phyloP scores from a whole-genome alignment of 129 eudicot genomes.

The Cynara cardunculus region DNA sequence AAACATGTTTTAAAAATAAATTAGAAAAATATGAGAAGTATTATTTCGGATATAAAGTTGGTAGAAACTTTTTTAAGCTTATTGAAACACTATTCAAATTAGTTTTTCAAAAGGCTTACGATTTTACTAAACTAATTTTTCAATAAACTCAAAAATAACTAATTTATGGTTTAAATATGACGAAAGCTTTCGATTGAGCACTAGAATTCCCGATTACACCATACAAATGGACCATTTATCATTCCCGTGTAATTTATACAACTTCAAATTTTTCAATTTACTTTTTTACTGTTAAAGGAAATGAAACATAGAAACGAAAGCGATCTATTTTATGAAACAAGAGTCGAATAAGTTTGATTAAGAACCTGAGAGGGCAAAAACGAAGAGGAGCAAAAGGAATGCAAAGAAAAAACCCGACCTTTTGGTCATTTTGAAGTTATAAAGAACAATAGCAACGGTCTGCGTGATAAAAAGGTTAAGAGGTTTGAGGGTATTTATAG shows the following conservation, averaged over 20 bases:
- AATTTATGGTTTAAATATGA: neutral
- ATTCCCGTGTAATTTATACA: neutral
- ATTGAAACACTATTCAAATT: no score
- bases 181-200: neutral
- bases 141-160: no score
- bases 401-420: neutral
- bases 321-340: neutral
- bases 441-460: neutral
- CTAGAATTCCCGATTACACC: neutral
- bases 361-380: slow-evolving; percentile 20
- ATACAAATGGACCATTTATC: neutral
- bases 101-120: neutral
- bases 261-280: neutral
- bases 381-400: neutral
- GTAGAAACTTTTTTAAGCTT: no score
- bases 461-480: slow-evolving; percentile 4
- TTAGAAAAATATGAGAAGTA: no score
- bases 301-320: neutral
- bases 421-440: slow-evolving; percentile 24
- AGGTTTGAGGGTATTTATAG: slow-evolving; percentile 18
- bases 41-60: neutral
- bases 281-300: neutral
- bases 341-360: neutral
- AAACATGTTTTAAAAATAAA: neutral
- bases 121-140: neutral